Evolutionary conservation across 2,329 filamentous ascomycete species (phyloP).

Genomic region (Beauveria caledonica): DNA sequence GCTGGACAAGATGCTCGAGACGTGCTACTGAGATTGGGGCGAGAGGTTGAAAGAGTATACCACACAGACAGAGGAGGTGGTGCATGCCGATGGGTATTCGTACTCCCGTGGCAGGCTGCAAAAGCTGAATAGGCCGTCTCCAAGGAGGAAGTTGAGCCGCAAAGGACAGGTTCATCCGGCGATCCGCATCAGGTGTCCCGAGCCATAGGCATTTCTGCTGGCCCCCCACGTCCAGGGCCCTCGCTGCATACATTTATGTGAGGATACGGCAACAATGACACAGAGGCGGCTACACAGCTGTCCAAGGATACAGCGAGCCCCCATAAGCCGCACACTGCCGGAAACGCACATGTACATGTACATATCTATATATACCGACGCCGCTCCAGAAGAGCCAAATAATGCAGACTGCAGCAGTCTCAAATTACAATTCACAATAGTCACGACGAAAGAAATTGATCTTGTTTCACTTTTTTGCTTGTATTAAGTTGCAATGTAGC

Average conservation of each 20-base stretch:
- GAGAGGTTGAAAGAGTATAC: not conserved
- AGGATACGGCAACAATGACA: not conserved
- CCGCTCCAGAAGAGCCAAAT: not conserved
- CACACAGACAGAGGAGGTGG: no score
- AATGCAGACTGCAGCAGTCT: not conserved
- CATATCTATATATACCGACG: not conserved
- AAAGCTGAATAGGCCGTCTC: not conserved
- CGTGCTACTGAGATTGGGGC: constrained; percentile 48
- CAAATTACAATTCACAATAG: not conserved
- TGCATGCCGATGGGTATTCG: no score
- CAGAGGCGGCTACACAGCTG: not conserved
- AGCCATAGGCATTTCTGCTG: not conserved
- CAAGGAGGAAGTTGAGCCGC: not conserved
- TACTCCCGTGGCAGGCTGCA: not conserved
- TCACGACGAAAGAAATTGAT: not conserved
- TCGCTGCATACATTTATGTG: not conserved
- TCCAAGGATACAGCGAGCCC: not conserved
- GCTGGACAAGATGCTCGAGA: constrained; percentile 87
- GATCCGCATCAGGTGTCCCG: not conserved
- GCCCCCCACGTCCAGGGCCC: not conserved
- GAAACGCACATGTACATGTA: not conserved
- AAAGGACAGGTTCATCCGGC: no score
- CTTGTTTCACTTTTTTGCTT: not conserved
- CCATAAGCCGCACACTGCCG: not conserved
- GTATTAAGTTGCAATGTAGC: not conserved